These are phyloP conservation scores for Kuraishia molischiana DNA, from an alignment of 805 yeast species.

Conservation along the genomic window DNA sequence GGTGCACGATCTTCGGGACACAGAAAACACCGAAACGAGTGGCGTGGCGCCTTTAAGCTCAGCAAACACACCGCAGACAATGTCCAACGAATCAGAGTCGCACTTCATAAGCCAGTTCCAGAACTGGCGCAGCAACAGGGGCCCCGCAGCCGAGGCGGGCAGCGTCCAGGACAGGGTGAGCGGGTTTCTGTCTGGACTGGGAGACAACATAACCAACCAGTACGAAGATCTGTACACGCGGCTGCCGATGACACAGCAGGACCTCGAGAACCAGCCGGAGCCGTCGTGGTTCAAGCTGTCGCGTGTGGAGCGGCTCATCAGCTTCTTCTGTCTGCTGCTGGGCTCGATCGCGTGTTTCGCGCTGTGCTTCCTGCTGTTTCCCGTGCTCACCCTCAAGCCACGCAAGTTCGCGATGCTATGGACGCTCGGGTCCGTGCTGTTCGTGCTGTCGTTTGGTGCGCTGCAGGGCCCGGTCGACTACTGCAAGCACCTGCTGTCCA, in stretches of 20 bases:
- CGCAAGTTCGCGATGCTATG: conserved; percentile 84
- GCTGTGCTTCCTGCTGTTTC: conserved; percentile 75
- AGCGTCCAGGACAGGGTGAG: conserved; percentile 10
- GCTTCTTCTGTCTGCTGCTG: conserved; percentile 66
- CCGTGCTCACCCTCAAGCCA: conserved; percentile 83
- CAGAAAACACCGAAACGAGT: too few species aligned
- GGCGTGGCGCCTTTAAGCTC: too few species aligned
- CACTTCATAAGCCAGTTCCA: conserved; percentile 6
- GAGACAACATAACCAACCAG: conserved; percentile 15
- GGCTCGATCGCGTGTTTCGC: conserved; percentile 78
- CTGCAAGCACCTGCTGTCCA: conserved; percentile 60
- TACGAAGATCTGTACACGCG: conserved; percentile 50
- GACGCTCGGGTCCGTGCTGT: conserved; percentile 85
- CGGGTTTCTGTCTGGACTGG: conserved; percentile 10
- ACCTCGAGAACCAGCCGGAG: conserved; percentile 35
- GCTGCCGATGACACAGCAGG: conserved; percentile 54
- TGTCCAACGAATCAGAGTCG: conserved; percentile 2
- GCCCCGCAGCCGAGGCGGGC: conserved; percentile 1
- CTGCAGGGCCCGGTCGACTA: conserved; percentile 89
- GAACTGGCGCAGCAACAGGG: conserved; percentile 4
- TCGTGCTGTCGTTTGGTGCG: conserved; percentile 82
- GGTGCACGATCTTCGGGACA: too few species aligned
- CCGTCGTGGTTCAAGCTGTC: conserved; percentile 73
- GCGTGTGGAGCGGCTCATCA: conserved; percentile 69
- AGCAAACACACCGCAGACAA: too few species aligned